These are phyloP conservation scores for Paramyrothecium sp. DNA, from an alignment of 2,329 filamentous ascomycete genomes.

Conservation along the genomic window DNA sequence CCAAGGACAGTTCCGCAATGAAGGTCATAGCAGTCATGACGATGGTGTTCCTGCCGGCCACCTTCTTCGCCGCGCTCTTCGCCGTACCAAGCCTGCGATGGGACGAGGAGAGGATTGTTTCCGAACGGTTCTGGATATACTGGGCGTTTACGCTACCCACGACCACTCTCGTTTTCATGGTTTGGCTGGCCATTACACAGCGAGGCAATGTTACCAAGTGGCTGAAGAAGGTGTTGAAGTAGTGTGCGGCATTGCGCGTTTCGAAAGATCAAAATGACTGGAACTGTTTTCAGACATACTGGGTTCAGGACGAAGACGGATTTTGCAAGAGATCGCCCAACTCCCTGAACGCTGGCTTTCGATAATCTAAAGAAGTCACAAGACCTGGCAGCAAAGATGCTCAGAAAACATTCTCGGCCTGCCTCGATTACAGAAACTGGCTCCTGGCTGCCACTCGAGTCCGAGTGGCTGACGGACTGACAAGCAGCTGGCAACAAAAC, in stretches of 20 bases:
- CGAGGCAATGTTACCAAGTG: neutral
- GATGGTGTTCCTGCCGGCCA: conserved; percentile 37
- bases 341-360: too few relatives aligned
- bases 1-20: conserved; percentile 25
- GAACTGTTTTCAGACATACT: too few relatives aligned
- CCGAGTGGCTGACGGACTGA: too few relatives aligned
- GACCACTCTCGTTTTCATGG: conserved; percentile 11
- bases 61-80: conserved; percentile 33
- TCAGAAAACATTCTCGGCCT: too few relatives aligned
- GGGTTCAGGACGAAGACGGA: too few relatives aligned
- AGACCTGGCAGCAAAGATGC: too few relatives aligned
- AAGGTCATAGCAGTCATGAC: conserved; percentile 36
- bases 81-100: conserved; percentile 15
- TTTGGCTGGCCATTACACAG: conserved; percentile 1
- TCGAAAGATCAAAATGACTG: too few relatives aligned
- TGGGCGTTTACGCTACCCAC: conserved; percentile 16
- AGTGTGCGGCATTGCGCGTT: neutral
- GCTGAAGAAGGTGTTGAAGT: neutral
- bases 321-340: too few relatives aligned
- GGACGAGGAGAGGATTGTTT: conserved; percentile 3
- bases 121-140: conserved; percentile 14
- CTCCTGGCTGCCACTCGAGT: too few relatives aligned
- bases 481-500: too few relatives aligned
- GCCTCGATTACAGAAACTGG: too few relatives aligned
- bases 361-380: too few relatives aligned